Evolutionary conservation across 164 flowering plant species (phyloP), one percentile per base, ranked within the genome.

Genomic region (Stephania yunnanensis): DNA sequence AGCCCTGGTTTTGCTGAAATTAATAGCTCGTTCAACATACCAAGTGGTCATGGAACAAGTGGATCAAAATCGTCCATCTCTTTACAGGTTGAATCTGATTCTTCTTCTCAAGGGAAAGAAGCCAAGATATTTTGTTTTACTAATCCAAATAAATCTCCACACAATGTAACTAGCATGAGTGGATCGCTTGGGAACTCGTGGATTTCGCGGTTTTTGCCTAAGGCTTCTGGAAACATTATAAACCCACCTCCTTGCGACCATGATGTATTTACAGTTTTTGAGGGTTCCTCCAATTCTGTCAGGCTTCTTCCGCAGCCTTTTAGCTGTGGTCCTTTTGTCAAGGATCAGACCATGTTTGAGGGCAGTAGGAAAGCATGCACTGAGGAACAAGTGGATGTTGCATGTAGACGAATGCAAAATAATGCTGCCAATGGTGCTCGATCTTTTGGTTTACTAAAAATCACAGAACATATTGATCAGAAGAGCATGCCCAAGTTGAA

Each of bases 181-280:
- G 77, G 50, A 70, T 80, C 74, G 74, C 77, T 78, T 13, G 81
- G 81, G 68, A 91, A 87, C 80, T 78, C 87, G 75, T 92, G 96
- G 97, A 86, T 90, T 52, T 83, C 93, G 79, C 84, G 97, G 12
- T 86, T 90, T 82, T 80, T 84, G 66, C 76, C 85, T 7, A 87
- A 81, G 74, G 55, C 74, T 42, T 65, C 88, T 68, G 68, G 68
- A 11, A 74, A 81, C 52, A 42, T 71, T 15, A 61, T 72, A 50
- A 80, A 78, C 36, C 52, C 78, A n/a, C 79, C 77, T 70, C 76
- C 69, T 31, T n/a, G 53, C 53, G 77, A 74, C 50, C 79, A 55
- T 36, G 75, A 29, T 53, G 44, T 19, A 5, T 48, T n/a, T 58
- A 53, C 25, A 65, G 72, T 67, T 70, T 13, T 48, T 72, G 77